Percentiles rank a stretch among this genome's conserved stretches.
These are phyloP conservation scores for Amaranthus palmeri DNA, from an alignment of 148 eudicot genomes.

Conservation along the genomic window DNA sequence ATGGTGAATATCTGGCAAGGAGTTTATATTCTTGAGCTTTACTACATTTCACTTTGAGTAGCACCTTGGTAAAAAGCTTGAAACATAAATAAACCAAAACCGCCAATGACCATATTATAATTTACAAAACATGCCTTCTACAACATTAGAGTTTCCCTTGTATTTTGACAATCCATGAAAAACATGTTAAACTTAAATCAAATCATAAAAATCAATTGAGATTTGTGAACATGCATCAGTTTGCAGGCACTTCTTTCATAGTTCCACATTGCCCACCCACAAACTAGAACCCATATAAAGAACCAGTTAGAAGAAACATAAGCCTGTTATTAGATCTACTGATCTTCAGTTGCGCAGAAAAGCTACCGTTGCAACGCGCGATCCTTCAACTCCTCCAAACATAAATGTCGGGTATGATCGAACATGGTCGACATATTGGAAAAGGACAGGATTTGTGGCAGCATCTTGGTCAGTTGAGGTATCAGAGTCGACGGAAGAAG, in stretches of 20 bases:
- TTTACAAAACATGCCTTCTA: conserved; percentile 20
- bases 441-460: conserved; percentile 31
- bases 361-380: conserved; percentile 93
- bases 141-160: conserved; percentile 5
- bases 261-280: conserved; percentile 11
- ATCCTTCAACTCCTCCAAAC: conserved; percentile 94
- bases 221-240: conserved; percentile 12
- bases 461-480: conserved; percentile 34
- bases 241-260: conserved; percentile 6
- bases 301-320: conserved; percentile 19
- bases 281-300: conserved; percentile 4
- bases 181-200: conserved; percentile 7
- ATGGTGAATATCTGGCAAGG: too few species aligned
- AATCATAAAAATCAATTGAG: neutral
- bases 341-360: conserved; percentile 56
- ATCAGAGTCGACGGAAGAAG: conserved; percentile 30
- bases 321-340: conserved; percentile 16
- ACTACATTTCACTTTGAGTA: neutral
- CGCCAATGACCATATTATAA: neutral
- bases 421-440: conserved; percentile 77
- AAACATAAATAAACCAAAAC: conserved; percentile 1
- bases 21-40: too few species aligned
- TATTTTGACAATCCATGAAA: conserved; percentile 13
- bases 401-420: conserved; percentile 86
- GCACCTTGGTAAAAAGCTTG: neutral